Base-by-base conservation (phyloP, 257 asterid genomes). In the Echites panduratus region DNA sequence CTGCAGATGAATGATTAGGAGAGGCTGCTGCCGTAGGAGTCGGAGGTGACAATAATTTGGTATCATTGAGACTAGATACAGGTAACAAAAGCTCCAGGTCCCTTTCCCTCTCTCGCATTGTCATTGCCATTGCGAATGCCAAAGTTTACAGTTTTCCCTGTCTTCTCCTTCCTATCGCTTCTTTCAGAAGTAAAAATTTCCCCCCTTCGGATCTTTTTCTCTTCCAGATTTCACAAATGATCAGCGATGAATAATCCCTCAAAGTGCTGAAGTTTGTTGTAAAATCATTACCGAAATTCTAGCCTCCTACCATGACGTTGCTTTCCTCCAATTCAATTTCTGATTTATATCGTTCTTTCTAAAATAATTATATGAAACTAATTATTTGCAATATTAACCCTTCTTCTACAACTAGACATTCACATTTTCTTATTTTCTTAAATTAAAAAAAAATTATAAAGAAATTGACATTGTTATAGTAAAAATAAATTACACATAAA, bases 61-160 rank as follows among this genome's bases (percentile, higher is more conserved):
- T 38, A 29, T 73, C 79, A 35, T 19, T 9, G 73, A 65, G 71
- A 3, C 52, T 62, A 5, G 78, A 24, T 26, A 70, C 76, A 16
- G 79, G 79, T 67, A 75, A 43, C 40, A 75, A 53, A 70, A 72
- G 68, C 70, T 73, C 78, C 9, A 75, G 64, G 73, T 71, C 83
- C 43, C 74, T 70, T 48, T 64, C 82, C 47, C 61, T 70, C 2
- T 70, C 79, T 71, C 41, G 14, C 24, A 32, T 22, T 11, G 20
- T 38, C 74, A 52, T 32, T 70, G 14, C 6, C 73, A 32, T 4
- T 52, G 7, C 2, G 6, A 11, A 47, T 9, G 17, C 20, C 17
- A 13, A n/a, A 14, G 17, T 52, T 38, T 38, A 35, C 40, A 1
- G 27, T 5, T 2, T 9, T 53, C 20, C 5, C 1, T 17, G 1